Base-by-base conservation (phyloP, 306 rosid genomes). In the Hylodesmum podocarpum region DNA sequence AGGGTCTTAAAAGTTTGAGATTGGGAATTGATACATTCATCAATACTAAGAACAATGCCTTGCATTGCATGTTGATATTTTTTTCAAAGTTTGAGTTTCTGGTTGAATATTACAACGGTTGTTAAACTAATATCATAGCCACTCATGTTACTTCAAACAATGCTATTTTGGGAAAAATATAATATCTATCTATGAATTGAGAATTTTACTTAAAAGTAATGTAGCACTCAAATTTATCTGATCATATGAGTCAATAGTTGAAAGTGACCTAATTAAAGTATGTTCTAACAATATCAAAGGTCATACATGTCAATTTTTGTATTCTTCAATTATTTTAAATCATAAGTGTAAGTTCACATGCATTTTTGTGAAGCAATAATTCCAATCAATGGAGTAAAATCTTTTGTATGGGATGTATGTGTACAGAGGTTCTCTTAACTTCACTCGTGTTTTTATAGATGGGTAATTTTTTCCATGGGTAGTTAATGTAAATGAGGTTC, bases 191-290 rank as follows among this genome's bases (percentile, higher is more conserved):
- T 33, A 22, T 49, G 65, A 73, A 25, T 79, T 61, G 6, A 49
- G 57, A 79, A 36, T 61, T 51, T 9, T 18, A 36, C 27, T 37
- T 59, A 70, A 68, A 68, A 78, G 6, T 46, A 33, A 34, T 11
- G 4, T 73, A 19, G 1, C 15, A 57, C 63, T 57, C 57, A 55
- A 54, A 70, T 58, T 57, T 55, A 41, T 77, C 70, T 55, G n/a
- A n/a, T n/a, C 39, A 3, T 67, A 67, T 9, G 2, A 41, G 75
- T 39, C 40, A 76, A 65, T 27, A 13, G 18, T 77, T 53, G 15
- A 74, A 59, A 29, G n/a, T 69, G 69, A 78, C 70, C 70, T 70
- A 59, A 73, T 31, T 78, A 29, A 68, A 78, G 43, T 39, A 10
- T 14, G 68, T 43, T 15, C 12, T 22, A 15, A 41, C 15, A 19